Evolutionary conservation across 2,329 filamentous ascomycete species (phyloP), one percentile per base, ranked within the genome.

Genomic region (Trichoderma asperellum): DNA sequence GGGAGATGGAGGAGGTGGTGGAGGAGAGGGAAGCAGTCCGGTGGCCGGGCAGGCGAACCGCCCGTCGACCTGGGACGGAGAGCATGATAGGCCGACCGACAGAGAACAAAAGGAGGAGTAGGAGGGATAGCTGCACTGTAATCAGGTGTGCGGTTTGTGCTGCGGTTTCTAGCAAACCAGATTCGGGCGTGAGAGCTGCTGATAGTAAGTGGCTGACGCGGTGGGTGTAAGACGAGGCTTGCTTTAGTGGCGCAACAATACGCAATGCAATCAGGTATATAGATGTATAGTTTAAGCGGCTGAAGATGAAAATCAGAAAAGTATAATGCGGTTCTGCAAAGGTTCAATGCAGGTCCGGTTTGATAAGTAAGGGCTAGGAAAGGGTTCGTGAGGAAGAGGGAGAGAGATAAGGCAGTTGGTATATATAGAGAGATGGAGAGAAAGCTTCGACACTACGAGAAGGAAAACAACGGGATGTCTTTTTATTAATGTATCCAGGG

Each of bases 11-110:
- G 5, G 69, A 58, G 21, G 69, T 29, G 21, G 69, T 34, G 27
- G 70, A 60, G 35, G 61, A 37, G 43, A 68, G 57, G 37, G 67
- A 62, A 6, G 40, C 40, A 12, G 62, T 70, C 59, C 72, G 71
- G 63, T 61, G 68, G 59, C 71, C 63, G 68, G 72, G 72, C 71
- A 72, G 68, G 68, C 58, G 69, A 57, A 71, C 63, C 40, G 74
- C 70, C 70, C 72, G 74, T 64, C 71, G 73, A 68, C 71, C 63
- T 56, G 73, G 72, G 70, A 70, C 65, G 68, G 69, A 68, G 62
- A 71, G 63, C 75, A 76, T 77, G 70, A 71, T 73, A 75, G 63
- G 69, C 56, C 59, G 37, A 34, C 11, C 21, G 24, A 29, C 52
- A 40, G 55, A 35, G 34, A 57, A 3, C 35, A 12, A 34, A n/a